Evolutionary conservation across 1,284 basidiomycete species (phyloP), one percentile per base, ranked within the genome.

Genomic region (Apiotrichum veenhuisii): DNA sequence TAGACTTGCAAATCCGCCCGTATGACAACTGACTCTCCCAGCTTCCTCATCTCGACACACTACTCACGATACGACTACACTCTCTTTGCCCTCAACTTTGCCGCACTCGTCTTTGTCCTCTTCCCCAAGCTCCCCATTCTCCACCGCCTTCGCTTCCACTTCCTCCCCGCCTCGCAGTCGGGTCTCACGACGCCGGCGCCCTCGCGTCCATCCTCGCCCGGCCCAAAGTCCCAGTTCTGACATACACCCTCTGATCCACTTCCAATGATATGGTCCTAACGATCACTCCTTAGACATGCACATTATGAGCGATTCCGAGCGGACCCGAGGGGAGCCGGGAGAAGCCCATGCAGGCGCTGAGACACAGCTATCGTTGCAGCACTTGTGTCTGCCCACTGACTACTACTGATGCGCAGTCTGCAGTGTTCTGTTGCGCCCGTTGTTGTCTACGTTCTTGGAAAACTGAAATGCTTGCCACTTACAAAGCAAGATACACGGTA

Each of bases 31-130:
- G 14, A 22, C n/a, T 25, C 46, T 10, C 18, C 22, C 66, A 96
- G 94, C 36, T 98, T 98, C 80, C 83, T 99, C 47, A 85, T 91
- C 53, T 98, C 95, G 23, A 99, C 96, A 0, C 95, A 98, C 75
- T 99, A 98, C 81, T 97, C 95, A 47, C 88, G 92, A 71, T 95
- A 95, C 72, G 86, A 96, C 67, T 91, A 91, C 22, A 89, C 87
- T 82, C 75, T 96, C 41, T 99, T 99, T 73, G 86, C 88, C 23
- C 80, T 99, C 71, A 98, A 98, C 74, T 83, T 98, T 63, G 81
- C 85, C 3, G 89, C 91, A 1, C 83, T 96, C 30, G 79, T 95
- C 36, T 86, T 91, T 53, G 80, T 80, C 12, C 84, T 99, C 49
- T 87, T 98, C 68, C 94, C 96, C 45, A 98, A 98, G 78, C 82